Base-by-base conservation (phyloP, 768 basidiomycete genomes). In the Mycena galericulata region DNA sequence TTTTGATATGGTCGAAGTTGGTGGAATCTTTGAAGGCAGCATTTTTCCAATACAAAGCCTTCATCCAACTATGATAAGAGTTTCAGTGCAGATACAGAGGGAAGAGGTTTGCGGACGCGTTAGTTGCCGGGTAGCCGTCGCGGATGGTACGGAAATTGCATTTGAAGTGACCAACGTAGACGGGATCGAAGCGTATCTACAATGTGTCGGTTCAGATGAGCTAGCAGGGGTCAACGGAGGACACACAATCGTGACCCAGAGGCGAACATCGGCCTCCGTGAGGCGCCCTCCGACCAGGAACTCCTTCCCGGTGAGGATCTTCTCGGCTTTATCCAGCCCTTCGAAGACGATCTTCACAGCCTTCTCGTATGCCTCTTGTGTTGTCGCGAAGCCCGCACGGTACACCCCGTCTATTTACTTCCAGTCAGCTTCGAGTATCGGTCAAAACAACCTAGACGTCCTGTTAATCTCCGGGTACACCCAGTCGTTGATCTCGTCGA, bases 121-220 rank as follows among this genome's bases (percentile, higher is more conserved):
- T 87, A 54, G 98, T 87, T 53, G 89, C 86, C 22, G 97, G 96
- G 79, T 96, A 99, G 8, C 93, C 93, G 74, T 90, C 83, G 26
- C 97, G 94, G 75, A 98, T 93, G 46, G 87, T 90, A 32, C 91
- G 89, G 70, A 95, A 77, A 83, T 97, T 96, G 82, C 95, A 97
- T 74, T 98, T 98, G 87, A 99, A 99, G 77, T 96, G 94, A 0
- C 91, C 89, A 51, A 92, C 87, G 79, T 99, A 98, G 18, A 92
- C 97, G 1, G 91, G 90, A 73, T 97, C 96, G 79, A 96, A 97
- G 38, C 95, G 94, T 68, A 95, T 82, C 93, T 94, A 41, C 56
- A 34, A 30, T 45, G 45, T 59, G 41, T 20, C 49, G 29, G 43
- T 60, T 40, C 57, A 6, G 17, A 12, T 53, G 49, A 2, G 24